phyloP scores from a whole-genome alignment of 2,329 filamentous ascomycete species.

The Penicillium decumbens region DNA sequence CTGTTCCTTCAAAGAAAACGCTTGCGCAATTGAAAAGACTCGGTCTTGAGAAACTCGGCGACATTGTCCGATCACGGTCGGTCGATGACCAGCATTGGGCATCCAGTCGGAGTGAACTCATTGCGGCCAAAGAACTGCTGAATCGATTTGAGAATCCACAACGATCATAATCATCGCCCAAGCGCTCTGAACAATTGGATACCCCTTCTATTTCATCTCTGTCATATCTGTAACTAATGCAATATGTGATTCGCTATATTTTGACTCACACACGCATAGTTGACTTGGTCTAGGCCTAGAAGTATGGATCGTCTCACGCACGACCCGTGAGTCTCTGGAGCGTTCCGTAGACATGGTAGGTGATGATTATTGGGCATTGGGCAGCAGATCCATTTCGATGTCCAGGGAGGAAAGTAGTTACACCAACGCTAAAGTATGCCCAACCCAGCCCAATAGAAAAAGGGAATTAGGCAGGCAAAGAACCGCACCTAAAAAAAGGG shows the following conservation, averaged over 20 bases:
- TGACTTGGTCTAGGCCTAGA: not conserved
- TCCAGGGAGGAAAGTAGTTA: not conserved
- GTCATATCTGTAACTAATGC: not conserved
- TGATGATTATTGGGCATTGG: slow-evolving; percentile 20
- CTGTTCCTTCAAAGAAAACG: slow-evolving; percentile 21
- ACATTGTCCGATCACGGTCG: slow-evolving; percentile 36
- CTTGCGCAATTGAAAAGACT: slow-evolving; percentile 34
- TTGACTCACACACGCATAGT: not conserved
- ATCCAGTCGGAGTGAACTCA: slow-evolving; percentile 37
- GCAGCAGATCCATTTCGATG: slow-evolving; percentile 10
- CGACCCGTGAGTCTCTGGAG: slow-evolving; percentile 4
- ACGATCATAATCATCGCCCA: slow-evolving; percentile 3
- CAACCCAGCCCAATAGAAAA: slow-evolving; percentile 14
- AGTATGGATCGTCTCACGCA: slow-evolving; percentile 1
- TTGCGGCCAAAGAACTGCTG: slow-evolving; percentile 41
- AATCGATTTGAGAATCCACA: slow-evolving; percentile 20
- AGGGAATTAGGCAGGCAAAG: slow-evolving; percentile 3
- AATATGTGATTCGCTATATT: not conserved
- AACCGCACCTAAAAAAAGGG: slow-evolving; percentile 6
- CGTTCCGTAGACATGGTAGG: slow-evolving; percentile 5
- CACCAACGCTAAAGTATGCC: slow-evolving; percentile 6
- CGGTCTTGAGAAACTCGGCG: slow-evolving; percentile 34
- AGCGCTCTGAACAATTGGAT: slow-evolving; percentile 2
- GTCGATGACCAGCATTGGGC: slow-evolving; percentile 28
- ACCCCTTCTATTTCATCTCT: not conserved